Conservation (phyloP, 768 basidiomycete genomes). For the Mycena latifolia region DNA sequence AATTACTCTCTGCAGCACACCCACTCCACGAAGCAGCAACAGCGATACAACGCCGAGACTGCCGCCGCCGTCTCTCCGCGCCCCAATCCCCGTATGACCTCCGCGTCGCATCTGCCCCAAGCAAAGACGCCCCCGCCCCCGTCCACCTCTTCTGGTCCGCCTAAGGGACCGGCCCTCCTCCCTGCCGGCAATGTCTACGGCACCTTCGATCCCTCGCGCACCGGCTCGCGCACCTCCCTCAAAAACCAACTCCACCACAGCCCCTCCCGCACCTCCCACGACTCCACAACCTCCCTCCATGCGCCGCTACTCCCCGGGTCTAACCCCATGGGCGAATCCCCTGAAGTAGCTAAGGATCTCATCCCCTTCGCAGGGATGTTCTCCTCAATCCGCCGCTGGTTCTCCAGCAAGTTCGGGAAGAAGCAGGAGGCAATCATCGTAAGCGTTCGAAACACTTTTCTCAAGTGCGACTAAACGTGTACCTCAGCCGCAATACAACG, state of each 20-base stretch:
- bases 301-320: slow-evolving; percentile 55
- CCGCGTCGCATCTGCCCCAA: slow-evolving; percentile 36
- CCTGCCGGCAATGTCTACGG: slow-evolving; percentile 66
- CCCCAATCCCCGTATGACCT: slow-evolving; percentile 45
- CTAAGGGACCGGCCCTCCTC: slow-evolving; percentile 47
- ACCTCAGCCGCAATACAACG: slow-evolving; percentile 33
- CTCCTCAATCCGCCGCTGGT: slow-evolving; percentile 36
- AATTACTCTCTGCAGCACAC: slow-evolving; percentile 45
- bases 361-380: slow-evolving; percentile 54
- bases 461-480: background rate
- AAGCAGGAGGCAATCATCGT: slow-evolving; percentile 32
- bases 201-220: slow-evolving; percentile 51
- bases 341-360: slow-evolving; percentile 50
- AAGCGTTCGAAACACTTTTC: slow-evolving; percentile 26
- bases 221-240: slow-evolving; percentile 33
- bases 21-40: slow-evolving; percentile 43
- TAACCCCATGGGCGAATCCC: slow-evolving; percentile 40
- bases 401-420: slow-evolving; percentile 38
- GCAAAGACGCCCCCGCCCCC: slow-evolving; percentile 31
- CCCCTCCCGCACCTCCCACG: slow-evolving; percentile 32
- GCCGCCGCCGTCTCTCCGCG: slow-evolving; percentile 42
- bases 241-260: slow-evolving; percentile 34
- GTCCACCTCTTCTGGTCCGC: slow-evolving; percentile 25
- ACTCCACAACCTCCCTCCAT: slow-evolving; percentile 44
- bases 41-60: slow-evolving; percentile 14